Evolutionary conservation across 2,329 filamentous ascomycete genomes (phyloP).

Genomic region (Stagonosporopsis rhizophila): DNA sequence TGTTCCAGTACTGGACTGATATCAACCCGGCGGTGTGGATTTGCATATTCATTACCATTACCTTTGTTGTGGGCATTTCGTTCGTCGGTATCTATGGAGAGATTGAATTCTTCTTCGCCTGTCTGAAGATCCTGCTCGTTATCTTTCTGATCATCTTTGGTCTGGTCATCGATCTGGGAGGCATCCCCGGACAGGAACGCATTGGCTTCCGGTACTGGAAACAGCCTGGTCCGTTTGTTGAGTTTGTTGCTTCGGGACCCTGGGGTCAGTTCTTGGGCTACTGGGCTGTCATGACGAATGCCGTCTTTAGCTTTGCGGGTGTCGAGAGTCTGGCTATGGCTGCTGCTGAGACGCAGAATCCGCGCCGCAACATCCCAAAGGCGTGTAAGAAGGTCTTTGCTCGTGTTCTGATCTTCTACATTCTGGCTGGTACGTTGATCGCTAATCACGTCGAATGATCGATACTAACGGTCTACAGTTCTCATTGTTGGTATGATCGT

Average conservation of each 20-base stretch:
- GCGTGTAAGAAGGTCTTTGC: constrained; percentile 61
- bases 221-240: constrained; percentile 62
- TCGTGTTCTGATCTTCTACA: constrained; percentile 63
- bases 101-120: constrained; percentile 58
- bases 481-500: constrained; percentile 65
- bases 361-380: constrained; percentile 56
- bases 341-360: constrained; percentile 41
- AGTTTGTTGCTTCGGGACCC: constrained; percentile 57
- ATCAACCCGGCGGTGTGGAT: constrained; percentile 47
- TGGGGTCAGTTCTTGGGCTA: constrained; percentile 69
- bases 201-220: constrained; percentile 72
- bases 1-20: constrained; percentile 40
- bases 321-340: constrained; percentile 41
- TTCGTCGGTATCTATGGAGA: constrained; percentile 48
- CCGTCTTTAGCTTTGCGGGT: constrained; percentile 46
- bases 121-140: constrained; percentile 52
- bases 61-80: constrained; percentile 43
- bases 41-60: constrained; percentile 41
- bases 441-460: background rate
- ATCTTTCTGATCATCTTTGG: constrained; percentile 39
- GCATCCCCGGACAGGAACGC: constrained; percentile 34
- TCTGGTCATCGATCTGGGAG: constrained; percentile 40
- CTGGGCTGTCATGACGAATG: constrained; percentile 61
- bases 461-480: constrained; percentile 33
- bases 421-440: constrained; percentile 35